Base-by-base conservation (phyloP, 768 basidiomycete genomes). In the Peribolospora baueri region DNA sequence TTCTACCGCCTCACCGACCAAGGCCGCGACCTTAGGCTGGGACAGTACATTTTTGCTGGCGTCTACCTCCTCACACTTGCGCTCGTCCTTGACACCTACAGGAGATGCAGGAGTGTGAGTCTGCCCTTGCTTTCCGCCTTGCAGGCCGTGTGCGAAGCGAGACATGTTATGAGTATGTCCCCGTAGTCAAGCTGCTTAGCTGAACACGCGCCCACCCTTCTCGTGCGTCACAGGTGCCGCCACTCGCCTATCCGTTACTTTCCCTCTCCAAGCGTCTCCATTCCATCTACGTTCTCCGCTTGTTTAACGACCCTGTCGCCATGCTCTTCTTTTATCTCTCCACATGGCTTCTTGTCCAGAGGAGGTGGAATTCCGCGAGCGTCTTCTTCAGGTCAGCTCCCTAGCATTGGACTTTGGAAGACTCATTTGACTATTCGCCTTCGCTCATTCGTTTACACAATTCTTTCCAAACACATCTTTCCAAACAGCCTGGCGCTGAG, bases 221-320 rank as follows among this genome's bases (percentile, higher is more conserved):
- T 14, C 4, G 3, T 11, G 14, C n/a, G 5, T 39, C 7, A 13
- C 50, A 60, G 63, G 53, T 63, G 7, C 63, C 62, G 5, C 64
- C 61, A 8, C 64, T 51, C 46, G 56, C 59, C 14, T 60, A 69
- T 11, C 54, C 68, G 43, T 66, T 84, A 6, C 71, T 97, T 7
- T 78, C 81, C 0, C 70, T 93, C 47, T 90, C 86, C 74, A 97
- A 95, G 68, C 74, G 93, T 53, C 71, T 91, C 3, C 91, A 95
- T 64, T 95, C 91, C 9, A 84, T 97, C 54, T 97, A 80, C 65
- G 77, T 82, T 9, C 70, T 98, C 53, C 75, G 93, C 14, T 70
- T 95, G 5, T 98, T 98, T 73, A 95, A 95, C 64, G 93, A 98
- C 65, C 84, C 84, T 0, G 66, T 83, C 13, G 72, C 75, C 4